These are phyloP conservation scores for Podospora comata DNA, from an alignment of 495 filamentous ascomycete genomes.

Conservation along the genomic window DNA sequence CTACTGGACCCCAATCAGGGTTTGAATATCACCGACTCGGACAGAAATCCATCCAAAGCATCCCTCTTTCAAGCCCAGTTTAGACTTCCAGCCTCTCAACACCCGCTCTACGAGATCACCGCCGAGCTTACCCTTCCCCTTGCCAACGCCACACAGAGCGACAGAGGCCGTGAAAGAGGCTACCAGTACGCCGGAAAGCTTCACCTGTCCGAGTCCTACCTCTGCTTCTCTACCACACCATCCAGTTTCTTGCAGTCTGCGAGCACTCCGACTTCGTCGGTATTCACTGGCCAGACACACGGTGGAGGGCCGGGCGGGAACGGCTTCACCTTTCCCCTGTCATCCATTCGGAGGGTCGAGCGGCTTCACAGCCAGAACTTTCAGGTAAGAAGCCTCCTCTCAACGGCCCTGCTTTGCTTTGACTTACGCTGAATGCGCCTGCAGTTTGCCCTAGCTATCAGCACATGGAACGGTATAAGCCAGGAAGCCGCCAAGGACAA, in stretches of 20 bases:
- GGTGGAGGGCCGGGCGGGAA: conserved; percentile 91
- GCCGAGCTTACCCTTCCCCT: conserved; percentile 86
- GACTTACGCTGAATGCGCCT: background rate
- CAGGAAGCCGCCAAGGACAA: conserved; percentile 48
- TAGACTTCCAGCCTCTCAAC: conserved; percentile 86
- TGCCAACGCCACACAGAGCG: conserved; percentile 55
- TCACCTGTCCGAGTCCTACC: conserved; percentile 87
- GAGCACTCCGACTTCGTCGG: conserved; percentile 67
- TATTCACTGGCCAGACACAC: conserved; percentile 84
- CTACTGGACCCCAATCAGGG: conserved; percentile 82
- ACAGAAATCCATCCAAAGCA: conserved; percentile 82
- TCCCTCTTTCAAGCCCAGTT: conserved; percentile 94
- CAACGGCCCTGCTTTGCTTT: no score
- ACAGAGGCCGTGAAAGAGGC: conserved; percentile 63
- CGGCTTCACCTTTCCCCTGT: conserved; percentile 94
- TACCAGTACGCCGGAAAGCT: conserved; percentile 90
- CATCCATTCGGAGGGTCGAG: conserved; percentile 86
- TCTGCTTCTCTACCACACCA: conserved; percentile 93
- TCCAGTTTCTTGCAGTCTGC: conserved; percentile 81
- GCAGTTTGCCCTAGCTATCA: conserved; percentile 86
- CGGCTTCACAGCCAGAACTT: conserved; percentile 84
- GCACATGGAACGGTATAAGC: conserved; percentile 84
- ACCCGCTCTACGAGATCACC: conserved; percentile 89
- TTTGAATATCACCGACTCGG: conserved; percentile 61
- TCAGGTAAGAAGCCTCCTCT: conserved; percentile 41